These are phyloP conservation scores for Cerrena zonata DNA, from an alignment of 1,284 basidiomycete species.

Conservation along the genomic window DNA sequence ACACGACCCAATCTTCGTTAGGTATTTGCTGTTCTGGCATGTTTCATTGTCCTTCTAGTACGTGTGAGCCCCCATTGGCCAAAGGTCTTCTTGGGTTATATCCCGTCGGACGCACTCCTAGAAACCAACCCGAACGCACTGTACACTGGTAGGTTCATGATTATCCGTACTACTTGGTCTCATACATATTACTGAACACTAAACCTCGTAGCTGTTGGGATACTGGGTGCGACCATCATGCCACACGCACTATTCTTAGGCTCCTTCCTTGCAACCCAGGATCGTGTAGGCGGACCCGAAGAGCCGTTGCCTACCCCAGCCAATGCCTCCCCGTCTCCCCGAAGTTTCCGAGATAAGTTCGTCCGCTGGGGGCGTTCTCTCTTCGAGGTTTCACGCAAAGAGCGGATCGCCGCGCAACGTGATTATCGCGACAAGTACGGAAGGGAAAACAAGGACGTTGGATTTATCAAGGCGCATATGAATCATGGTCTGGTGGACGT, in stretches of 20 bases:
- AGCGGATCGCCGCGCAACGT: constrained; percentile 20
- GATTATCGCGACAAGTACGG: constrained; percentile 27
- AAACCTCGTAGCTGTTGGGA: constrained; percentile 64
- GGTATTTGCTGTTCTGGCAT: constrained; percentile 74
- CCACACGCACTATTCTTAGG: constrained; percentile 89
- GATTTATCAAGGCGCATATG: constrained; percentile 69
- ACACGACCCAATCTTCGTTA: constrained; percentile 26
- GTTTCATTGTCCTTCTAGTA: constrained; percentile 73
- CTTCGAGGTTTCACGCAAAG: constrained; percentile 21
- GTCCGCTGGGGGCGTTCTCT: constrained; percentile 13
- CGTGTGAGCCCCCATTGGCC: constrained; percentile 71
- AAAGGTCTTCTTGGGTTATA: constrained; percentile 73
- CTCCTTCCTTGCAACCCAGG: constrained; percentile 74
- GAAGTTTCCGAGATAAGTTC: neutral
- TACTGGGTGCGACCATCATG: constrained; percentile 82
- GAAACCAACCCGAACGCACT: constrained; percentile 47
- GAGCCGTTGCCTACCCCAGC: constrained; percentile 16
- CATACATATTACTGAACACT: constrained; percentile 57
- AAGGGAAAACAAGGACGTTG: constrained; percentile 58
- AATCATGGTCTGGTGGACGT: constrained; percentile 68
- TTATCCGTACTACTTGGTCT: constrained; percentile 1
- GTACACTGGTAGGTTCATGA: constrained; percentile 58
- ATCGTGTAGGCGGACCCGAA: constrained; percentile 15
- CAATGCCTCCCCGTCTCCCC: constrained; percentile 4
- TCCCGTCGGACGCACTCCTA: constrained; percentile 68